Evolutionary conservation across 306 rosid genomes (phyloP).

Genomic region (Citrullus amarus): DNA sequence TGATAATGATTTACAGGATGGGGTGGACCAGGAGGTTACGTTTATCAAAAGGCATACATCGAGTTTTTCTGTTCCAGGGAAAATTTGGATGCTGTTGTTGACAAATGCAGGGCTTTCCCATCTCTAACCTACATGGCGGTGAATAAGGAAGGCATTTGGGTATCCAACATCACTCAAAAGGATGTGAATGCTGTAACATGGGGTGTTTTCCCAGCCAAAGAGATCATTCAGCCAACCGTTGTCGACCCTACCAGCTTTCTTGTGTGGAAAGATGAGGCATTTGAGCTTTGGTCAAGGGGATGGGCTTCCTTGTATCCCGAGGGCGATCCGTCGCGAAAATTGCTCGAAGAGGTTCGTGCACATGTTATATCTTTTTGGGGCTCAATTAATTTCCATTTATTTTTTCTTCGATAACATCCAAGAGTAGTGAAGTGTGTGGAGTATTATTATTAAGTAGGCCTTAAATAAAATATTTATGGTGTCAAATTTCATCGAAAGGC

Average conservation of each 20-base stretch:
- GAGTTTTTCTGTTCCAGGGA: conserved; percentile 91
- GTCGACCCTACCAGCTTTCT: conserved; percentile 83
- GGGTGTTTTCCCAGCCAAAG: conserved; percentile 95
- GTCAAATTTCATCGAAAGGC: neutral
- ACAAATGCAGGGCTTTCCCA: conserved; percentile 52
- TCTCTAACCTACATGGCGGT: conserved; percentile 79
- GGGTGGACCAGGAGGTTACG: conserved; percentile 92
- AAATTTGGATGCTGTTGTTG: conserved; percentile 49
- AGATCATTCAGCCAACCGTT: conserved; percentile 88
- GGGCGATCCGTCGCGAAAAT: conserved; percentile 60
- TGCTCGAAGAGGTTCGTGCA: conserved; percentile 66
- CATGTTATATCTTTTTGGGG: neutral
- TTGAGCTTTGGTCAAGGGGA: conserved; percentile 84
- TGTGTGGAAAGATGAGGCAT: conserved; percentile 95
- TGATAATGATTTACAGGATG: conserved; percentile 43
- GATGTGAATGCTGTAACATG: conserved; percentile 95
- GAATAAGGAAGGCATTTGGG: conserved; percentile 61
- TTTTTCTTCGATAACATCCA: neutral
- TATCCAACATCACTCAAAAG: conserved; percentile 51
- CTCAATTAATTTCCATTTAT: neutral
- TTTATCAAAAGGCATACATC: conserved; percentile 92
- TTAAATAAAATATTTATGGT: neutral
- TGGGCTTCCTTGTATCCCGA: conserved; percentile 74
- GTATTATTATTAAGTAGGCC: neutral
- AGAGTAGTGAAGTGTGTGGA: neutral